Conservation (phyloP, 208 protist species). For the Crithidia thermophila region DNA sequence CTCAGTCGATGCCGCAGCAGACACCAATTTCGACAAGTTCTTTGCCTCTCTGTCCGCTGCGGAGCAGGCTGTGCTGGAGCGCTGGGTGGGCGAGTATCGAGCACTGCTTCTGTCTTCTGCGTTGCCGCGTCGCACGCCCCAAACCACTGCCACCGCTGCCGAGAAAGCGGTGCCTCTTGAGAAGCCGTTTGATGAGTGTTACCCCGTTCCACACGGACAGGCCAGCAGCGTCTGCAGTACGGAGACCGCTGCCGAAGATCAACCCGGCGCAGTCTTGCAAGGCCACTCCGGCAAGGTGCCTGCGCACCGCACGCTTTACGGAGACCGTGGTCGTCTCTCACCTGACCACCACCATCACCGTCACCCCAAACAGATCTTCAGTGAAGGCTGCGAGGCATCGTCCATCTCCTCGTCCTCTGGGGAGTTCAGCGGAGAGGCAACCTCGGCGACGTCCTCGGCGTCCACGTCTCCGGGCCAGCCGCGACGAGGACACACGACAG, state of each 20-base stretch:
- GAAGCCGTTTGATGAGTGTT: conserved; percentile 7
- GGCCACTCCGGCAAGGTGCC: too few species aligned
- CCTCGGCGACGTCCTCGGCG: background rate
- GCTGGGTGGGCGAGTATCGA: conserved; percentile 31
- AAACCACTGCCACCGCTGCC: background rate
- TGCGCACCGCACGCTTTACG: too few species aligned
- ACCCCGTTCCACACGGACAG: background rate
- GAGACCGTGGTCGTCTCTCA: background rate
- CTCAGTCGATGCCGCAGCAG: background rate
- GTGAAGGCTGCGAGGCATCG: background rate
- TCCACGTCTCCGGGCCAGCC: background rate
- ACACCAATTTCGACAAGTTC: background rate
- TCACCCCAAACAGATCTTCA: background rate
- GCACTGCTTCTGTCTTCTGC: conserved; percentile 25
- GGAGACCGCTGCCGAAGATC: too few species aligned
- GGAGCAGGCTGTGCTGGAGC: conserved; percentile 5
- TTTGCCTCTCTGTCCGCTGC: background rate
- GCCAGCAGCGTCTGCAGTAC: background rate
- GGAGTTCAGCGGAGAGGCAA: conserved; percentile 5
- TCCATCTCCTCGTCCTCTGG: conserved; percentile 1
- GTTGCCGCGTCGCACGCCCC: conserved; percentile 5
- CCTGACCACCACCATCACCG: background rate
- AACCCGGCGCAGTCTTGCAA: too few species aligned
- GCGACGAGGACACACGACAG: too few species aligned
- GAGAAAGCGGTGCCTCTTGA: background rate